phyloP scores from a whole-genome alignment of 2,329 filamentous ascomycete genomes.

The Calonectria montana region DNA sequence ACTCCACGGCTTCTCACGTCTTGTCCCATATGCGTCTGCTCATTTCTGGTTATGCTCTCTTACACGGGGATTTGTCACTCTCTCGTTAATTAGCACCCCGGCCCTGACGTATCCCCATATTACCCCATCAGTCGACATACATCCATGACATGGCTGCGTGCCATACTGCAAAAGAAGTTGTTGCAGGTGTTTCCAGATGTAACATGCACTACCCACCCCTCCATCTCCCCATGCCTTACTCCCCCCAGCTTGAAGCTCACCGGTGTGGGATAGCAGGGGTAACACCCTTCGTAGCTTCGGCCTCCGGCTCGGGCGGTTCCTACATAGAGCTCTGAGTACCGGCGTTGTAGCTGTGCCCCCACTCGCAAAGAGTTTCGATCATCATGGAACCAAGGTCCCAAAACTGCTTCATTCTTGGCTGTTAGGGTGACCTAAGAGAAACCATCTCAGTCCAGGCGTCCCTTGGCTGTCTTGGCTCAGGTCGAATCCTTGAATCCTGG shows the following conservation, averaged over 20 bases:
- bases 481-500: conserved; percentile 12
- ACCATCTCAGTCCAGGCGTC: neutral
- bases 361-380: conserved; percentile 23
- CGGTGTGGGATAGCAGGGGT: conserved; percentile 36
- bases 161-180: conserved; percentile 26
- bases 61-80: conserved; percentile 26
- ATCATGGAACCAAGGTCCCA: conserved; percentile 27
- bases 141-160: conserved; percentile 22
- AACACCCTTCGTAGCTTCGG: conserved; percentile 28
- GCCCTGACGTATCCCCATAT: conserved; percentile 24
- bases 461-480: conserved; percentile 2
- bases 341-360: conserved; percentile 27
- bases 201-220: conserved; percentile 23
- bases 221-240: conserved; percentile 3
- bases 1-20: neutral
- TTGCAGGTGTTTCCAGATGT: conserved; percentile 24
- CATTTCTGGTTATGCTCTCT: conserved; percentile 23
- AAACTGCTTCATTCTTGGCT: conserved; percentile 32
- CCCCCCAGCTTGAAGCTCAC: conserved; percentile 36
- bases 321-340: conserved; percentile 8
- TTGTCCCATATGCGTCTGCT: conserved; percentile 25
- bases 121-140: conserved; percentile 39
- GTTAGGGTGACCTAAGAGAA: conserved; percentile 19
- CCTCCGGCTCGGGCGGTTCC: conserved; percentile 26
- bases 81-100: conserved; percentile 17